Percentiles rank a stretch among this genome's conserved stretches.
phyloP scores from a whole-genome alignment of 2,329 filamentous ascomycete species.

The Aureobasidium sp. region DNA sequence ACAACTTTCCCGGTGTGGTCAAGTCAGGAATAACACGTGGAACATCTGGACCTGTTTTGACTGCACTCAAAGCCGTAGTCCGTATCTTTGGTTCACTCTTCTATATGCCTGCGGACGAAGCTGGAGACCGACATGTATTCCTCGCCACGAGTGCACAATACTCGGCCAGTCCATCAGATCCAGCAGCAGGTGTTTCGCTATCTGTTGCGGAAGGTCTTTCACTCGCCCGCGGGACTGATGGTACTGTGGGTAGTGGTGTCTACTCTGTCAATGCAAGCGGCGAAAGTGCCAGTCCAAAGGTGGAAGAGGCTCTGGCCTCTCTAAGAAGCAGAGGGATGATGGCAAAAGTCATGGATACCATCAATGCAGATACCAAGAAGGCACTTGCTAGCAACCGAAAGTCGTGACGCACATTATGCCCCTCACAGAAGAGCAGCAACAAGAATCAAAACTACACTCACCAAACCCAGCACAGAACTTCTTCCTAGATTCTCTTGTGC shows the following conservation, averaged over 20 bases:
- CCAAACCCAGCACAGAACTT: no score
- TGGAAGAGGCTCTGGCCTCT: conserved; percentile 32
- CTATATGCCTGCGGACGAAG: conserved; percentile 32
- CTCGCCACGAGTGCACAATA: conserved; percentile 39
- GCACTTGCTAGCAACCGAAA: conserved; percentile 1
- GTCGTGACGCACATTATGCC: no score
- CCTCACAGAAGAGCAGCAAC: no score
- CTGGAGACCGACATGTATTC: conserved; percentile 41
- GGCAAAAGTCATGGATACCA: conserved; percentile 35
- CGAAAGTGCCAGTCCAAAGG: conserved; percentile 31
- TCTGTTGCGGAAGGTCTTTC: conserved; percentile 6
- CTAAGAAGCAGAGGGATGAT: conserved; percentile 37
- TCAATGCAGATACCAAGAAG: conserved; percentile 28
- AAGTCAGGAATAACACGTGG: conserved; percentile 29
- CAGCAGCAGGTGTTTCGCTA: conserved; percentile 27
- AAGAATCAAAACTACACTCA: no score
- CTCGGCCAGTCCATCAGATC: conserved; percentile 26
- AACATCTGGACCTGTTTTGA: conserved; percentile 18
- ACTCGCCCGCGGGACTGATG: conserved; percentile 31
- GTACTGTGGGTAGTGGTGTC: conserved; percentile 36
- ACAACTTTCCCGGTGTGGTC: conserved; percentile 35
- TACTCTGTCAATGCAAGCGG: conserved; percentile 36
- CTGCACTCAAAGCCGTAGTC: conserved; percentile 23
- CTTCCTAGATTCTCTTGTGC: no score
- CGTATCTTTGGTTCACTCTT: conserved; percentile 27